These are phyloP conservation scores for Auxenochlorella pyrenoidosa DNA, from an alignment of 139 green algal species.

Conservation along the genomic window DNA sequence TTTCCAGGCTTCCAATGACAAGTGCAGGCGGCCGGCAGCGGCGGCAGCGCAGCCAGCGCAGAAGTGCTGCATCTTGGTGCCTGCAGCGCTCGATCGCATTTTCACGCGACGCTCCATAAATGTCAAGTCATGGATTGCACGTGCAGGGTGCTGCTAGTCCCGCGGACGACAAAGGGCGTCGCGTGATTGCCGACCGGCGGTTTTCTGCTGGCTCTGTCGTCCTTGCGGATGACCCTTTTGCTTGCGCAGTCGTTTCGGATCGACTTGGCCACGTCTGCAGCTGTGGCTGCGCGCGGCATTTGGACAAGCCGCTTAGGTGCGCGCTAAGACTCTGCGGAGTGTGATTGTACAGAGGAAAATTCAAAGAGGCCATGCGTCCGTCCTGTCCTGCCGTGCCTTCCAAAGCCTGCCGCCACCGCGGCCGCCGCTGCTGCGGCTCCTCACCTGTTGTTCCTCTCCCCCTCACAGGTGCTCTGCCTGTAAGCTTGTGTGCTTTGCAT, in stretches of 20 bases:
- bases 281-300: neutral
- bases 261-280: neutral
- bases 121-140: neutral
- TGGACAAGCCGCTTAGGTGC: neutral
- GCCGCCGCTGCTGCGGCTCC: neutral
- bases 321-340: neutral
- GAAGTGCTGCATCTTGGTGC: too few species aligned
- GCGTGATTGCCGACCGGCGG: neutral
- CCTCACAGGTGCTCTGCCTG: conserved; percentile 54
- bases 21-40: too few species aligned
- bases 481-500: conserved; percentile 64
- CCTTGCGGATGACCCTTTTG: neutral
- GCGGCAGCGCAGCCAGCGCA: too few species aligned
- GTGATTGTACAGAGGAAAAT: neutral
- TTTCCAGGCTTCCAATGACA: too few species aligned
- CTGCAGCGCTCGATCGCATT: neutral
- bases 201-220: neutral
- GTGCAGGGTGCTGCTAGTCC: neutral
- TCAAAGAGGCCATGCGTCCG: neutral
- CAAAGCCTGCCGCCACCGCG: neutral
- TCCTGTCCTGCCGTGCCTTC: neutral
- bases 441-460: neutral
- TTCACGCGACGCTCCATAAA: neutral
- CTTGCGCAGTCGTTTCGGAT: neutral
- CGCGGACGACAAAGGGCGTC: neutral